Conservation (phyloP, 371 early-diverging fungal species). For the Mortierella sp. region DNA sequence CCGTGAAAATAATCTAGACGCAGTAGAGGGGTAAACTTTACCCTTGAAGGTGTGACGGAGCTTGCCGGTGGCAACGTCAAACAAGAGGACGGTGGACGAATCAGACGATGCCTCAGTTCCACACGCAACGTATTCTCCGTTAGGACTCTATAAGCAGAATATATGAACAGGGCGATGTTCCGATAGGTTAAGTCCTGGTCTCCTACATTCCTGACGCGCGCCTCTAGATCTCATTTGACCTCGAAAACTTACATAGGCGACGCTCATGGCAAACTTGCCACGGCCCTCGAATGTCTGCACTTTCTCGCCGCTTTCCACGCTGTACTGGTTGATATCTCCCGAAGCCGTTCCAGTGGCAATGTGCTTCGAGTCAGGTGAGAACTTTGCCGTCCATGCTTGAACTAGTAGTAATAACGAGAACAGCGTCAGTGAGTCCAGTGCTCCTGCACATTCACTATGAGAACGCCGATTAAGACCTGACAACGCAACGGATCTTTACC, state of each 20-base stretch:
- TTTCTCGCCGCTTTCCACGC: slow-evolving; percentile 75
- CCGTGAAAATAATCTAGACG: background rate
- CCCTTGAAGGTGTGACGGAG: slow-evolving; percentile 34
- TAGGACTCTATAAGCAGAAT: slow-evolving; percentile 72
- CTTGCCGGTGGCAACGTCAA: slow-evolving; percentile 69
- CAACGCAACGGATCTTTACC: slow-evolving; percentile 40
- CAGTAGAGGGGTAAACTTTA: background rate
- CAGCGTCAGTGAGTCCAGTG: background rate
- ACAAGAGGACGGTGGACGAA: slow-evolving; percentile 76
- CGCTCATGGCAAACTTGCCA: slow-evolving; percentile 82
- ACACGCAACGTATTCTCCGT: slow-evolving; percentile 82
- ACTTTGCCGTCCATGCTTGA: slow-evolving; percentile 83
- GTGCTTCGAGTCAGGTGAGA: slow-evolving; percentile 80
- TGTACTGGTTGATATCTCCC: slow-evolving; percentile 80
- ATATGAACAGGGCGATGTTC: background rate
- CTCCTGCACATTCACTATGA: background rate
- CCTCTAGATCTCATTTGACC: background rate
- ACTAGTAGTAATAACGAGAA: slow-evolving; percentile 23
- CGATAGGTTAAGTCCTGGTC: no score
- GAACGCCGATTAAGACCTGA: background rate
- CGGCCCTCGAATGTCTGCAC: slow-evolving; percentile 73
- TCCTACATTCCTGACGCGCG: background rate
- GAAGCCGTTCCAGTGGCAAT: slow-evolving; percentile 83
- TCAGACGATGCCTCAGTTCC: slow-evolving; percentile 85
- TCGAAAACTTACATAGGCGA: slow-evolving; percentile 75